phyloP scores from a whole-genome alignment of 2,329 filamentous ascomycete species.

The Monascus ruber region DNA sequence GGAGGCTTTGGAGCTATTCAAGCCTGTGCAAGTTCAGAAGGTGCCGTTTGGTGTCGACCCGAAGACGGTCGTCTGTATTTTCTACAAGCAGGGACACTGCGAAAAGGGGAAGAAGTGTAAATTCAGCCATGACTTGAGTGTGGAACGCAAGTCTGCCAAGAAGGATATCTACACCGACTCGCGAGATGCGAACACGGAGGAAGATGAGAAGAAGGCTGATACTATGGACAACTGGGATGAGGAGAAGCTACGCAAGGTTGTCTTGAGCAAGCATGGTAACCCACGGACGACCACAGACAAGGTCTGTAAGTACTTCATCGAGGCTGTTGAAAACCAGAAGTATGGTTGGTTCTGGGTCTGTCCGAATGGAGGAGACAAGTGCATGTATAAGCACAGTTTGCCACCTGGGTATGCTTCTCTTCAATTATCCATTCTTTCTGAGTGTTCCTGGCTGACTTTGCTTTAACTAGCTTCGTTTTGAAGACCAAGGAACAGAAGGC shows the following conservation, averaged over 20 bases:
- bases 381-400: conserved; percentile 95
- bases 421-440: conserved; percentile 1
- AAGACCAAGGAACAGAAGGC: conserved; percentile 97
- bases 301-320: conserved; percentile 97
- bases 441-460: conserved; percentile 6
- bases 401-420: conserved; percentile 67
- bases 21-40: conserved; percentile 91
- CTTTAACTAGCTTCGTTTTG: conserved; percentile 62
- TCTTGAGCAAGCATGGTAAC: conserved; percentile 94
- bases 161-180: conserved; percentile 81
- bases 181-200: conserved; percentile 55
- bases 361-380: conserved; percentile 92
- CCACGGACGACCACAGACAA: conserved; percentile 92
- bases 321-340: conserved; percentile 94
- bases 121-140: conserved; percentile 80
- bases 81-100: conserved; percentile 93
- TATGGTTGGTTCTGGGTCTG: conserved; percentile 99
- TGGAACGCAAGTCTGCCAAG: conserved; percentile 90
- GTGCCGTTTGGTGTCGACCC: conserved; percentile 96
- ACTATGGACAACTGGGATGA: conserved; percentile 97
- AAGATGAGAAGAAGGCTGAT: conserved; percentile 64
- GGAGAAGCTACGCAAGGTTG: conserved; percentile 81
- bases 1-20: conserved; percentile 73
- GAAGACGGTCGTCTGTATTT: conserved; percentile 92
- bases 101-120: conserved; percentile 98